Evolutionary conservation across 2,329 filamentous ascomycete species (phyloP).

Genomic region (Dactylellina parvicollis): DNA sequence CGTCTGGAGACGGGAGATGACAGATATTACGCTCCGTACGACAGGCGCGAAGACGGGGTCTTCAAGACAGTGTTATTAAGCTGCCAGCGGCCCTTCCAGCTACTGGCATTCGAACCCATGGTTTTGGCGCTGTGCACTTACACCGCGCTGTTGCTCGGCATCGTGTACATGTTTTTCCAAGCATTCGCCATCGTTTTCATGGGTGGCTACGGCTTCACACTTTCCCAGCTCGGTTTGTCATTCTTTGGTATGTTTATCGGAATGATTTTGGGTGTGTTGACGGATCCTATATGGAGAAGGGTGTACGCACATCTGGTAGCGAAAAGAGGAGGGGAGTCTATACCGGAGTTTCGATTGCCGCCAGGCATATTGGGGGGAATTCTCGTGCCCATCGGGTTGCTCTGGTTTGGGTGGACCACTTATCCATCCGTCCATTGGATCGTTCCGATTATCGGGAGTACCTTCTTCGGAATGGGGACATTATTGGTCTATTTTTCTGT

Average conservation of each 20-base stretch:
- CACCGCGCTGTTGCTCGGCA: slow-evolving; percentile 83
- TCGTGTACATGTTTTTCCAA: slow-evolving; percentile 90
- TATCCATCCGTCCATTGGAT: slow-evolving; percentile 80
- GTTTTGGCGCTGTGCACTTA: slow-evolving; percentile 82
- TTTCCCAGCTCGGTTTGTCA: slow-evolving; percentile 81
- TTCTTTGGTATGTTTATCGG: slow-evolving; percentile 78
- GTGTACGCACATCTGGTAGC: slow-evolving; percentile 70
- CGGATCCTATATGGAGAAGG: slow-evolving; percentile 73
- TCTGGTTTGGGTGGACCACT: slow-evolving; percentile 89
- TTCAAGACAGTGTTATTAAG: slow-evolving; percentile 69
- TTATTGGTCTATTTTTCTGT: slow-evolving; percentile 83
- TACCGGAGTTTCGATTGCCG: slow-evolving; percentile 87
- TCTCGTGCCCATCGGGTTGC: slow-evolving; percentile 81
- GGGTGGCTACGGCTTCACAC: slow-evolving; percentile 76
- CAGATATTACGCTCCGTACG: slow-evolving; percentile 79
- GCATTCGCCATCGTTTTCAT: slow-evolving; percentile 84
- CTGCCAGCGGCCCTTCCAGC: slow-evolving; percentile 70
- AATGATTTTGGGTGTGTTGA: slow-evolving; percentile 72
- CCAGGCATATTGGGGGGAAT: slow-evolving; percentile 78
- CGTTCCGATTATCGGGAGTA: slow-evolving; percentile 76
- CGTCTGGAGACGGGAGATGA: slow-evolving; percentile 81
- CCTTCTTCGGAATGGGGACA: slow-evolving; percentile 75
- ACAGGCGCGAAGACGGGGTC: slow-evolving; percentile 76
- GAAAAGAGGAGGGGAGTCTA: slow-evolving; percentile 70
- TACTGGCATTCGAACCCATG: slow-evolving; percentile 86